Base-by-base conservation (phyloP, 495 filamentous ascomycete genomes). In the Talaromyces thailandensis region DNA sequence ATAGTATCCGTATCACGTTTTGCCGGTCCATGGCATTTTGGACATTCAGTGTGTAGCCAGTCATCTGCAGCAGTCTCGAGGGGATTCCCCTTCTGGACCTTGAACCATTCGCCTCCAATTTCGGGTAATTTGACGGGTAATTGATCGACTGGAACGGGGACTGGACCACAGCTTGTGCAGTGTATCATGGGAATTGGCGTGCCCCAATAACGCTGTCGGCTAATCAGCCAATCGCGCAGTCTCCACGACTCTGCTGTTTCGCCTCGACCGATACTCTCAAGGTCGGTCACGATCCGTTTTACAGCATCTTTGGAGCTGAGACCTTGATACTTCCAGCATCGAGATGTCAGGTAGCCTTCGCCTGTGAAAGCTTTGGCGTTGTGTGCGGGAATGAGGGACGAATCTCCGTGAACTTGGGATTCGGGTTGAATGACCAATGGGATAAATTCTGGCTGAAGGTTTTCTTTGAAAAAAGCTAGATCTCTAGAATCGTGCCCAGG, bases 1-100 rank as follows among this genome's bases (percentile, higher is more conserved):
- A 96, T 95, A 0, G 92, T 96, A 68, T 96, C 92, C 2, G 92
- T 96, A 67, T 96, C 92, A 31, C 92, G 84, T 68, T 84, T 88
- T 7, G 91, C 92, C 4, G 81, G 72, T 4, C 81, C 79, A 9
- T 77, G 74, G 64, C 92, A 96, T 31, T 81, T 87, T 2, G 92
- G 92, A 67, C 92, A 96, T 0, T 77, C 66, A 0, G 86, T 89
- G 65, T 92, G 84, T 6, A 89, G 77, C 89, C 90, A 96, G 21
- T 89, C 85, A 23, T 61, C 37, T 14, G 82, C 73, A 28, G 82
- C 81, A 21, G 84, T 79, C 60, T 91, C 87, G 5, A 96, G 79
- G 0, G 91, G 89, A 64, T 91, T 94, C 0, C 92, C 92, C 14
- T 80, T 79, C 64, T 87, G 89, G 6, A 84, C 87, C 53, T 79